phyloP scores from a whole-genome alignment of 352 stramenopile species.

The Pythium utonaiense region DNA sequence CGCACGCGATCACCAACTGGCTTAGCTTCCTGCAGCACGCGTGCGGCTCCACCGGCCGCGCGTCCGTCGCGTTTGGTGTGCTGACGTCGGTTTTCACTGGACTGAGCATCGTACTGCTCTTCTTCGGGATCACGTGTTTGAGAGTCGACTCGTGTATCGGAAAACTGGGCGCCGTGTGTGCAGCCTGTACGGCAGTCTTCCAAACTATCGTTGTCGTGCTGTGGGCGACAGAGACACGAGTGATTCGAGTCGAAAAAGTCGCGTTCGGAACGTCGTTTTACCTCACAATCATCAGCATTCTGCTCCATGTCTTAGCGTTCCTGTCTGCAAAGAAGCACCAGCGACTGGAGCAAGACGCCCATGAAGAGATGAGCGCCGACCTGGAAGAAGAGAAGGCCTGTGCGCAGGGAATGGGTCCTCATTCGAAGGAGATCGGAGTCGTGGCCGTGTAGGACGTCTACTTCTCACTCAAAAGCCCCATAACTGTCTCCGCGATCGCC shows the following conservation, averaged over 20 bases:
- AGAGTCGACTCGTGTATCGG: slow-evolving; percentile 39
- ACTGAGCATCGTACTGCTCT: slow-evolving; percentile 27
- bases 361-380: slow-evolving; percentile 25
- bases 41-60: slow-evolving; percentile 32
- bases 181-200: slow-evolving; percentile 20
- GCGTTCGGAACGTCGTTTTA: slow-evolving; percentile 50
- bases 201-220: slow-evolving; percentile 34
- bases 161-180: slow-evolving; percentile 26
- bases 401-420: background rate
- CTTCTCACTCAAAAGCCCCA: slow-evolving; percentile 39
- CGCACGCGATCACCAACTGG: slow-evolving; percentile 25
- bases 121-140: slow-evolving; percentile 45
- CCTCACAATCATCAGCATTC: slow-evolving; percentile 33
- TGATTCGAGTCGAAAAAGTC: slow-evolving; percentile 27
- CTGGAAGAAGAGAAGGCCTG: slow-evolving; percentile 28
- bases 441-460: slow-evolving; percentile 4
- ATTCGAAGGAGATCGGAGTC: background rate
- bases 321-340: slow-evolving; percentile 34
- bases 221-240: slow-evolving; percentile 38
- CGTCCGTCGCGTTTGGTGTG: slow-evolving; percentile 27
- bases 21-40: slow-evolving; percentile 39
- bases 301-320: slow-evolving; percentile 28
- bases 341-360: slow-evolving; percentile 34
- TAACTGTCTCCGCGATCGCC: slow-evolving; percentile 76
- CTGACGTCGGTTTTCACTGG: slow-evolving; percentile 24